phyloP scores from a whole-genome alignment of 2,329 filamentous ascomycete species.

The Monosporascus sp. region DNA sequence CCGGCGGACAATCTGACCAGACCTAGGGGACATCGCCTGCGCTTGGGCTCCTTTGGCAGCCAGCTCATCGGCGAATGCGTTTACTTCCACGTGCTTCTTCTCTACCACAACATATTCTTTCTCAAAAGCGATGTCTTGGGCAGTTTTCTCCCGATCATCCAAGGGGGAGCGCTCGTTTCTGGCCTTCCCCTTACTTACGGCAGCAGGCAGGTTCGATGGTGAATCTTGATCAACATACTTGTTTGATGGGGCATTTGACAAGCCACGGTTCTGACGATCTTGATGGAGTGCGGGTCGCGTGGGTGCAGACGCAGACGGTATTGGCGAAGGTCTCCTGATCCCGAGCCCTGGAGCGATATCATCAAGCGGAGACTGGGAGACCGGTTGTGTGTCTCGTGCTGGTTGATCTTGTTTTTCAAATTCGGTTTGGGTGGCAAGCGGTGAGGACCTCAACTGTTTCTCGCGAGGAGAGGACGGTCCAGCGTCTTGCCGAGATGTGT shows the following conservation, averaged over 20 bases:
- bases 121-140: constrained; percentile 84
- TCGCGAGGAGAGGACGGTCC: constrained; percentile 38
- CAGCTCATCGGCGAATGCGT: constrained; percentile 92
- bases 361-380: constrained; percentile 38
- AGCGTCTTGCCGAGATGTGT: constrained; percentile 29
- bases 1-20: constrained; percentile 64
- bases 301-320: constrained; percentile 46
- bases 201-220: constrained; percentile 30
- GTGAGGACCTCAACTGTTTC: constrained; percentile 36
- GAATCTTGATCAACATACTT: constrained; percentile 31
- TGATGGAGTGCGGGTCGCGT: constrained; percentile 32
- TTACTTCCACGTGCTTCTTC: constrained; percentile 92
- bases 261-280: constrained; percentile 32
- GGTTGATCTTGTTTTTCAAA: constrained; percentile 25
- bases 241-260: constrained; percentile 36
- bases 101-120: constrained; percentile 95
- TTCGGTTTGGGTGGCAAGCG: constrained; percentile 38
- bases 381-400: constrained; percentile 17
- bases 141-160: constrained; percentile 63
- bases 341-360: constrained; percentile 46
- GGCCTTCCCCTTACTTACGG: constrained; percentile 25
- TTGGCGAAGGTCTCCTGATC: constrained; percentile 42
- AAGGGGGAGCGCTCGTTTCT: constrained; percentile 27
- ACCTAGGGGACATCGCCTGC: constrained; percentile 44
- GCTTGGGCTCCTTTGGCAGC: constrained; percentile 64